These are phyloP conservation scores for Arthrobotrys megalospora DNA, from an alignment of 2,329 filamentous ascomycete genomes.

Conservation along the genomic window DNA sequence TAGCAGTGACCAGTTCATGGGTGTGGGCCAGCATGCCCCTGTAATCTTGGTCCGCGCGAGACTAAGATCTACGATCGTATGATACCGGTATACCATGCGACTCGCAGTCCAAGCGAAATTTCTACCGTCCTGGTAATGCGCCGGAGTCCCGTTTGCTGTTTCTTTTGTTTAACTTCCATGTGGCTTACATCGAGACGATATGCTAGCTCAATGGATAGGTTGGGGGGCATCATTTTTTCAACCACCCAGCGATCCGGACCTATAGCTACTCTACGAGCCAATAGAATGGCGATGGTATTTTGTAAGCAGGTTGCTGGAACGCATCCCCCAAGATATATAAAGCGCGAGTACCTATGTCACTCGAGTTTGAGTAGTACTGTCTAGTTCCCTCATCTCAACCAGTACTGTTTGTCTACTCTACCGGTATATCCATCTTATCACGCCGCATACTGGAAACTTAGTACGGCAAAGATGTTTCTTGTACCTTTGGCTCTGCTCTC, in stretches of 20 bases:
- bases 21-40: neutral
- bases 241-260: constrained; percentile 11
- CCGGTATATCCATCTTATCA: neutral
- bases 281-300: neutral
- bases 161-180: neutral
- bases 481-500: constrained; percentile 14
- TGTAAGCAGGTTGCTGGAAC: neutral
- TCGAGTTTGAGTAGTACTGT: neutral
- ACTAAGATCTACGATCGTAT: constrained; percentile 26
- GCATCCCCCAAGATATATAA: neutral
- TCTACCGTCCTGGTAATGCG: neutral
- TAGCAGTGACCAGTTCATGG: neutral
- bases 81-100: constrained; percentile 14
- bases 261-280: neutral
- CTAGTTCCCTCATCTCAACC: neutral
- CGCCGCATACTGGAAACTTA: constrained; percentile 2
- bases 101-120: neutral
- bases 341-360: neutral
- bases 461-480: constrained; percentile 12
- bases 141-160: neutral
- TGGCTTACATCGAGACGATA: constrained; percentile 22
- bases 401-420: neutral
- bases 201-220: neutral
- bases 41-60: constrained; percentile 1
- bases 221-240: neutral